Evolutionary conservation across 176 grass and related monocot genomes (phyloP), one percentile per base, ranked within the genome.

Genomic region (Ensete glaucum): DNA sequence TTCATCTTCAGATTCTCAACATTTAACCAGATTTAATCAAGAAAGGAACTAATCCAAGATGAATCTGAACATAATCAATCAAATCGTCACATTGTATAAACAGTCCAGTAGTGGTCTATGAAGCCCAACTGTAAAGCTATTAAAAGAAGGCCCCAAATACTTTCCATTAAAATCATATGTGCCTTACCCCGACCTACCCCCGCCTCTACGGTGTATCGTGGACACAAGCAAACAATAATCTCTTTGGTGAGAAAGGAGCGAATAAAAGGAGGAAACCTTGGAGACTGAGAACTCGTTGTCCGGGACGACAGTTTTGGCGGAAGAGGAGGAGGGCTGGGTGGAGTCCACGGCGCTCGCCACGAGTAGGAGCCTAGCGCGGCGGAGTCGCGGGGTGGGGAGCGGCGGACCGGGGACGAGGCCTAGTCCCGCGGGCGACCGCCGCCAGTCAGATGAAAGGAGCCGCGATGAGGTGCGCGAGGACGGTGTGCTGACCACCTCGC

Each of bases 201-300:
- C 57, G 13, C 57, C 57, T 60, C 57, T 60, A 21, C 15, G 62
- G 11, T 7, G 11, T 16, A 69, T 16, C n/a, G n/a, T 10, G 56
- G 25, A 55, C 62, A 77, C 7, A 7, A 68, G 54, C 49, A 11
- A 15, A 54, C n/a, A 68, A 12, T 7, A 20, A 69, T 14, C 67
- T 48, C n/a, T 53, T 12, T 34, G 54, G 9, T 75, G 9, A 49
- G 67, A 9, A 54, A 50, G 15, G 16, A 48, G 17, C 0, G 17
- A 13, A 54, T 66, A 64, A 71, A 71, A 29, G 21, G 19, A 67
- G 3, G 16, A 74, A 10, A 94, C 90, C 85, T 94, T 99, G 72
- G 86, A 79, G 59, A 99, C 80, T 27, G 95, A 85, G 82, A 99
- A 94, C 72, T 89, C 88, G 1, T 84, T 81, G 82, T 99, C 95